These are phyloP conservation scores for Cercospora sp. DNA, from an alignment of 2,329 filamentous ascomycete species.

Conservation along the genomic window DNA sequence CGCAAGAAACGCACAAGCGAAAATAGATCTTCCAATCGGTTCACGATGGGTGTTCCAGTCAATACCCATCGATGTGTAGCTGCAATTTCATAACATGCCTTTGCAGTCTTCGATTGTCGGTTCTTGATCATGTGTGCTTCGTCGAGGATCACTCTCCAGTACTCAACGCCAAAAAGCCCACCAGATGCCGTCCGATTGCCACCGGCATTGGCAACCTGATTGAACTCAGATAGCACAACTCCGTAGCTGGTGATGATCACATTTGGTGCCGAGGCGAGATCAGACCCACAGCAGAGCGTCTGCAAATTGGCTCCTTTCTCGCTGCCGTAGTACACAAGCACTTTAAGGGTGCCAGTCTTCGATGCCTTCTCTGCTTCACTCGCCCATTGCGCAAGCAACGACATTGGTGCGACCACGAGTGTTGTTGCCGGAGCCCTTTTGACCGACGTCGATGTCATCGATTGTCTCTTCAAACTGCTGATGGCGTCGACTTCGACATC, in stretches of 20 bases:
- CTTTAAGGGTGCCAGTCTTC: conserved; percentile 75
- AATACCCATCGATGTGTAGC: conserved; percentile 88
- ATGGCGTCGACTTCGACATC: conserved; percentile 46
- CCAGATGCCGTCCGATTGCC: conserved; percentile 57
- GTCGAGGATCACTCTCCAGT: conserved; percentile 92
- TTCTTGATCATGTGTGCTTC: conserved; percentile 95
- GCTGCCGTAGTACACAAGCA: conserved; percentile 85
- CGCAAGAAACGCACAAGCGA: conserved; percentile 87
- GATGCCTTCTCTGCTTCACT: conserved; percentile 93
- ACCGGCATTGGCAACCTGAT: conserved; percentile 63
- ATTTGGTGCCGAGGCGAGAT: conserved; percentile 75
- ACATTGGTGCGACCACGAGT: conserved; percentile 94
- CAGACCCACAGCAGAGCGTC: conserved; percentile 72
- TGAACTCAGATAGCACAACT: conserved; percentile 85
- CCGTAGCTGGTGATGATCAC: conserved; percentile 95
- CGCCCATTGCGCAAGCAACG: conserved; percentile 93
- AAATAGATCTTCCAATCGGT: conserved; percentile 91
- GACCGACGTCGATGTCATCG: conserved; percentile 57
- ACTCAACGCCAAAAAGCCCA: conserved; percentile 85
- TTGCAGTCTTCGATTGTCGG: conserved; percentile 82
- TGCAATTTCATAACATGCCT: conserved; percentile 86
- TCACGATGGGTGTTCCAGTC: conserved; percentile 95
- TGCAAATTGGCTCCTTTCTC: conserved; percentile 81
- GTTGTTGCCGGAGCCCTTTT: conserved; percentile 82
- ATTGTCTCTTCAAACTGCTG: conserved; percentile 63